phyloP scores from a whole-genome alignment of 23 red algal genomes.

The Gracilariopsis chorda region DNA sequence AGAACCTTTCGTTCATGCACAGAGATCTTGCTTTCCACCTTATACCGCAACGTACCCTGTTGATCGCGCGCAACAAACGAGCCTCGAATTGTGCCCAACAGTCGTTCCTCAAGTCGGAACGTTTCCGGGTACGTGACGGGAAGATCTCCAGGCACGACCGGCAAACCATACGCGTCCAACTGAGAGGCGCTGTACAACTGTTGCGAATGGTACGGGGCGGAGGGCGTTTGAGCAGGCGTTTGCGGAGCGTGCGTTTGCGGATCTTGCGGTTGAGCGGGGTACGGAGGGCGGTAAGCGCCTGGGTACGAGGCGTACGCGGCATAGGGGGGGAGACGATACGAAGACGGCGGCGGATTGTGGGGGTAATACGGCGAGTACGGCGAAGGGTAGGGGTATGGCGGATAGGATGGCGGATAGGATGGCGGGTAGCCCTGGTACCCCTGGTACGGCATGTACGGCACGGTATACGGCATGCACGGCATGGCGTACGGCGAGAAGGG shows the following conservation, averaged over 20 bases:
- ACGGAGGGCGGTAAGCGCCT: background rate
- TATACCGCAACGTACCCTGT: slow-evolving; percentile 33
- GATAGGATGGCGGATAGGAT: background rate
- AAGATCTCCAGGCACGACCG: slow-evolving; percentile 14
- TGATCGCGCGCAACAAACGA: slow-evolving; percentile 23
- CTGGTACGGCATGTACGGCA: background rate
- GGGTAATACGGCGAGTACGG: background rate
- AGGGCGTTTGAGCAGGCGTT: background rate
- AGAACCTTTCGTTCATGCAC: slow-evolving; percentile 41
- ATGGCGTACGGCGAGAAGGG: background rate
- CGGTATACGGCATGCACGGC: background rate
- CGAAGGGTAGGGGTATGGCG: background rate
- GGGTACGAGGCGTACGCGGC: background rate
- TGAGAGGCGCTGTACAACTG: slow-evolving; percentile 18
- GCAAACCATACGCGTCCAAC: slow-evolving; percentile 32
- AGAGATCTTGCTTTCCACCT: slow-evolving; percentile 37
- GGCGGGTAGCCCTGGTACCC: no score
- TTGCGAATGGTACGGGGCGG: background rate
- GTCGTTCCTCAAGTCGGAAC: slow-evolving; percentile 61
- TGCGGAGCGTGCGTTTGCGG: background rate
- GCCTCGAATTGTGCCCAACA: slow-evolving; percentile 23
- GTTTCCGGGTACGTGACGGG: slow-evolving; percentile 8
- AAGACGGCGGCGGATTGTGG: background rate
- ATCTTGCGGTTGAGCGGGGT: background rate
- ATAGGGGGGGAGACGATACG: background rate